Evolutionary conservation across 257 asterid species (phyloP).

Genomic region (Linaria vulgaris): DNA sequence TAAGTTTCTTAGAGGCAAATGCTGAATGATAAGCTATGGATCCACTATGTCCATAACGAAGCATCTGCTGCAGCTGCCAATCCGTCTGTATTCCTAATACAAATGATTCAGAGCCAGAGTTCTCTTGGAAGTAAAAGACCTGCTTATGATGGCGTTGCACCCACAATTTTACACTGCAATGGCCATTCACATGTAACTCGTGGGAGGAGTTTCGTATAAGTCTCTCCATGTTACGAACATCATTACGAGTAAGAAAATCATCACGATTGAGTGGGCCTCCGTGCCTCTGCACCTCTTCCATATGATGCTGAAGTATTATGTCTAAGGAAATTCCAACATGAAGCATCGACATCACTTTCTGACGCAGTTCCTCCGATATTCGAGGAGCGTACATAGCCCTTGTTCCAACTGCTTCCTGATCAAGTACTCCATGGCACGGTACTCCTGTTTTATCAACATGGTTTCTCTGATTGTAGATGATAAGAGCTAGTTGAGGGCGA

Average conservation of each 20-base stretch:
- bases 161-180: conserved; percentile 51
- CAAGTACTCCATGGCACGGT: conserved; percentile 57
- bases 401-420: conserved; percentile 54
- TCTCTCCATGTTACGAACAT: conserved; percentile 61
- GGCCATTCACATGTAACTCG: conserved; percentile 40
- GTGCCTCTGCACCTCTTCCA: conserved; percentile 56
- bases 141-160: conserved; percentile 50
- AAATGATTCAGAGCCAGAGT: conserved; percentile 33
- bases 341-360: conserved; percentile 52
- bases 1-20: conserved; percentile 36
- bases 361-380: conserved; percentile 54
- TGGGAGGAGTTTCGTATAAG: conserved; percentile 35
- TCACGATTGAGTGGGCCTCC: conserved; percentile 55
- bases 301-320: conserved; percentile 48
- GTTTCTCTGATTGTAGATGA: conserved; percentile 54
- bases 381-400: conserved; percentile 66
- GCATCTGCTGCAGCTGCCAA: conserved; percentile 65
- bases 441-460: conserved; percentile 53
- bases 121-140: conserved; percentile 46
- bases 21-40: conserved; percentile 40
- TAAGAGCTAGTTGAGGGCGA: conserved; percentile 51
- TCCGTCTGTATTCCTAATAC: conserved; percentile 52
- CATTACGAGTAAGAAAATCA: conserved; percentile 53
- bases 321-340: conserved; percentile 51
- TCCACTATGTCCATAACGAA: conserved; percentile 49